Evolutionary conservation across 805 yeast species (phyloP), one percentile per base, ranked within the genome.

Genomic region (Hanseniaspora osmophila): DNA sequence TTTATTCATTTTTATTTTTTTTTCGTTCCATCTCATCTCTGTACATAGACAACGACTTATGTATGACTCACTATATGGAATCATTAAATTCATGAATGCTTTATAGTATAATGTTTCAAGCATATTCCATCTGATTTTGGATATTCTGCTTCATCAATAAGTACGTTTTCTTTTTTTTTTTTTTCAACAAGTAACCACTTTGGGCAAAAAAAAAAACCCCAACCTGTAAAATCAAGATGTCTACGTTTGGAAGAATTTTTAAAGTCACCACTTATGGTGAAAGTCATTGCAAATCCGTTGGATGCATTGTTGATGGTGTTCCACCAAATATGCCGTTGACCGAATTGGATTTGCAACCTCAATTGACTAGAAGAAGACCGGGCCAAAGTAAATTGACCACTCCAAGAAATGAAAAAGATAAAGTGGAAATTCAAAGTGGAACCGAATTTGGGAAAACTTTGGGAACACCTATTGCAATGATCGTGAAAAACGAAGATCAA

Each of bases 221-320:
- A 22, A 22, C 27, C 27, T 5, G 27, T 22, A 40, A 33, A 37
- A 43, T 22, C 35, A 51, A 29, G n/a, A 82, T 82, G 92, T 81
- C 88, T 40, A 71, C 85, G 7, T 83, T 82, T 58, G 92, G 92
- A 47, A 68, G 69, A 10, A 51, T 71, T 29, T 62, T 67, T 65
- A 69, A 67, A 49, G 97, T 90, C 53, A 90, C 97, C 51, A 90
- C 98, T 30, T 90, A 87, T 70, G 98, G 98, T 53, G 98, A 92
- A 63, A 86, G 96, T 9, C 98, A 92, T 69, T 92, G 98, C 69
- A 83, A 78, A 57, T 84, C 95, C 10, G 98, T 92, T 38, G 98
- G 98, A 30, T 92, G 97, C 67, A 92, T 92, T 50, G 96, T 92
- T 37, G 98, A 92, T 55, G 98, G 98, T 48, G 92, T 87, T 38